Conservation (phyloP, 805 yeast species). For the Millerago galiae region DNA sequence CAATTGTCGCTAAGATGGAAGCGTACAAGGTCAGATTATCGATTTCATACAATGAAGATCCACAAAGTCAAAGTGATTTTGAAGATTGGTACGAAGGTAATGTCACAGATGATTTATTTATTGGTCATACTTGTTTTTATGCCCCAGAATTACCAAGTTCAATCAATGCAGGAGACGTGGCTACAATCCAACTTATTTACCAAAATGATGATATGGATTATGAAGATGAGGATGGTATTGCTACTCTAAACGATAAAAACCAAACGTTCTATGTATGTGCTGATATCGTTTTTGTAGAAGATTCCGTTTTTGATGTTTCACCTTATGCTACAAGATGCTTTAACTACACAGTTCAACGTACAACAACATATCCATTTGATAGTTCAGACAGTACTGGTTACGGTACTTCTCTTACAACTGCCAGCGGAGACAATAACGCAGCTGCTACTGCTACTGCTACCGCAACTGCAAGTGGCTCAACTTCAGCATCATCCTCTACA, state of each 20-base stretch:
- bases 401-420: not conserved
- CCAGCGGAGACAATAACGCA: too few relatives aligned
- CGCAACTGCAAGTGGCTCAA: not conserved
- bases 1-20: constrained; percentile 37
- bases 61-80: constrained; percentile 34
- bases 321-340: constrained; percentile 31
- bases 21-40: constrained; percentile 33
- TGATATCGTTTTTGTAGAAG: constrained; percentile 22
- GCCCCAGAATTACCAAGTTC: constrained; percentile 35
- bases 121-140: constrained; percentile 41
- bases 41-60: constrained; percentile 34
- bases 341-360: constrained; percentile 34
- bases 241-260: constrained; percentile 31
- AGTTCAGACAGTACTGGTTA: not conserved
- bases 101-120: constrained; percentile 31
- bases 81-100: constrained; percentile 33
- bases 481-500: not conserved
- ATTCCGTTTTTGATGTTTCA: constrained; percentile 29
- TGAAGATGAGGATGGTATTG: constrained; percentile 19
- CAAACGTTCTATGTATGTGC: constrained; percentile 41
- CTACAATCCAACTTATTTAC: constrained; percentile 39
- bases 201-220: constrained; percentile 25
- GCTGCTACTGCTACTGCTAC: not conserved
- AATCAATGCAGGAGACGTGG: constrained; percentile 32
- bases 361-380: constrained; percentile 21